These are phyloP conservation scores for Neofusicoccum umdonicola DNA, from an alignment of 2,329 filamentous ascomycete species.

Conservation along the genomic window DNA sequence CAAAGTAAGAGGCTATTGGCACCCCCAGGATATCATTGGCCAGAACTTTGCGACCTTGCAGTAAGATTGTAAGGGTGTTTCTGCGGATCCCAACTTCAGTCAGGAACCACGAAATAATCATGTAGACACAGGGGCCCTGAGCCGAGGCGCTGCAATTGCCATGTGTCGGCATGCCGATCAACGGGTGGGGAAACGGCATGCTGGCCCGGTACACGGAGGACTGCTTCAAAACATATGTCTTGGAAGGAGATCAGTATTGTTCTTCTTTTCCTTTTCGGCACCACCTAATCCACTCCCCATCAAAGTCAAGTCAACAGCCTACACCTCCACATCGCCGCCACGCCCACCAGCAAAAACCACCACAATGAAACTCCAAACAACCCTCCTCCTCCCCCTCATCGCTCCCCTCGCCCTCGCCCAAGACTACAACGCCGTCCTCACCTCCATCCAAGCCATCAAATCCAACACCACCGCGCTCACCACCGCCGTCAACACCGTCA, in stretches of 20 bases:
- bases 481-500: not conserved
- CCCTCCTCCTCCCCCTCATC: not conserved
- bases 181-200: too few relatives aligned
- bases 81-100: not conserved
- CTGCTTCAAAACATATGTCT: too few relatives aligned
- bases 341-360: too few relatives aligned
- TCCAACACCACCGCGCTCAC: not conserved
- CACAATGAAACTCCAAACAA: too few relatives aligned
- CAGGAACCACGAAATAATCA: not conserved
- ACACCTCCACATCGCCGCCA: too few relatives aligned
- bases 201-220: too few relatives aligned
- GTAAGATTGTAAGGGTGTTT: not conserved
- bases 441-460: not conserved
- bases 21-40: not conserved
- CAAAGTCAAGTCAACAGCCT: too few relatives aligned
- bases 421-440: not conserved
- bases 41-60: not conserved
- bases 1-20: not conserved
- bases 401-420: not conserved
- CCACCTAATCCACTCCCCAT: not conserved
- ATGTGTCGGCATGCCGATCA: not conserved
- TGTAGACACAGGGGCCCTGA: not conserved
- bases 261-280: not conserved
- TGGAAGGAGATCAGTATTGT: too few relatives aligned
- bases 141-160: not conserved